Percentiles rank a stretch among this genome's conserved stretches.
These are phyloP conservation scores for Coprinopsis marcescibilis DNA, from an alignment of 768 basidiomycete species.

Conservation along the genomic window DNA sequence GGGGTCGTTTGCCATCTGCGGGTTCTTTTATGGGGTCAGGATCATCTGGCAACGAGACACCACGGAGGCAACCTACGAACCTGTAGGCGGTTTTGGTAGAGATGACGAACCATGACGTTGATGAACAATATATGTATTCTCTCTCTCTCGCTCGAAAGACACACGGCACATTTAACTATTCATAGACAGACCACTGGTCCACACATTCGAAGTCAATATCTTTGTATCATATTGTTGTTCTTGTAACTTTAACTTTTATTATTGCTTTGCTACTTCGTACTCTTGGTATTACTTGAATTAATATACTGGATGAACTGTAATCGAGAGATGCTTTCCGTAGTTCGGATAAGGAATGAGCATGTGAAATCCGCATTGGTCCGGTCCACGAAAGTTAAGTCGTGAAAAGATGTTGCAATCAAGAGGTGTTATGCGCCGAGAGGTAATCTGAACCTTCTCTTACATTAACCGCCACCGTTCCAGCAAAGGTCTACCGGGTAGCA, in stretches of 20 bases:
- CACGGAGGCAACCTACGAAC: constrained; percentile 86
- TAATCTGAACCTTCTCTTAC: background rate
- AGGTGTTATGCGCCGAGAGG: constrained; percentile 4
- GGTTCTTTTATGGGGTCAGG: constrained; percentile 70
- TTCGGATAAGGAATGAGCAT: background rate
- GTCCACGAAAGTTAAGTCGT: background rate
- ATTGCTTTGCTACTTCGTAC: constrained; percentile 8
- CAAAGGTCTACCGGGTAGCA: background rate
- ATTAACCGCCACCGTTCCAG: background rate
- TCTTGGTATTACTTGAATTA: constrained; percentile 1
- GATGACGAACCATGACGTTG: constrained; percentile 38
- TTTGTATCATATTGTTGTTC: background rate
- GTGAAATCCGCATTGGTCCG: constrained; percentile 11
- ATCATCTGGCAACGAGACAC: constrained; percentile 68
- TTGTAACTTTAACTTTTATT: background rate
- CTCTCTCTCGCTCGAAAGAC: too few species aligned
- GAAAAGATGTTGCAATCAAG: background rate
- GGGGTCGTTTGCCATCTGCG: constrained; percentile 56
- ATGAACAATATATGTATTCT: background rate
- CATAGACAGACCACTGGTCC: too few species aligned
- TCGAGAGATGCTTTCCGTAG: background rate
- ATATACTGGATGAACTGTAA: background rate
- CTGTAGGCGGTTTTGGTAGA: constrained; percentile 71
- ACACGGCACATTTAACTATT: too few species aligned
- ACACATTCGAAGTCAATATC: background rate